Evolutionary conservation across 1,139 yeast genomes (phyloP).

Genomic region (Sugiyamaella pinicola): DNA sequence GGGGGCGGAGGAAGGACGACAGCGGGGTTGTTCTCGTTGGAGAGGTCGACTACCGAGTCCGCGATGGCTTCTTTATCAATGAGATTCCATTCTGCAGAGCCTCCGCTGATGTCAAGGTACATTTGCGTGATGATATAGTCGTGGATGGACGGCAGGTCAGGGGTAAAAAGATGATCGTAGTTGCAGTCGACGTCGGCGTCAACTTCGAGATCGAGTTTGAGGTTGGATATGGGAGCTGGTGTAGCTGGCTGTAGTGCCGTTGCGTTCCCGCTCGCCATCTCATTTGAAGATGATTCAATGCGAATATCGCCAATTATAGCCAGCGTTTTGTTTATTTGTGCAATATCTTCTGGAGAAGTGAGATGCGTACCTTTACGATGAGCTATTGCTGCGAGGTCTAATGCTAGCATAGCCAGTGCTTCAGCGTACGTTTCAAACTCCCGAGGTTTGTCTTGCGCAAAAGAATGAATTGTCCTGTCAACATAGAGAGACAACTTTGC

Average conservation of each 20-base stretch:
- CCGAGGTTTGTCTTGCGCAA: slow-evolving; percentile 33
- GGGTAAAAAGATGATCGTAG: slow-evolving; percentile 8
- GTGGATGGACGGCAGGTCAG: slow-evolving; percentile 29
- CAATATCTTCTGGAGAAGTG: slow-evolving; percentile 23
- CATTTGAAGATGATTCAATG: too few species aligned
- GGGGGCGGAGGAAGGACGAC: background rate
- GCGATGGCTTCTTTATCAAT: slow-evolving; percentile 33
- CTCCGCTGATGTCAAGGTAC: slow-evolving; percentile 41
- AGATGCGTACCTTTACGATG: slow-evolving; percentile 25
- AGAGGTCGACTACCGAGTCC: slow-evolving; percentile 19
- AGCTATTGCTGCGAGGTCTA: slow-evolving; percentile 37
- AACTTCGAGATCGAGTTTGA: background rate
- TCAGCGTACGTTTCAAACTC: slow-evolving; percentile 40
- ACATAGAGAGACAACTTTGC: slow-evolving; percentile 19
- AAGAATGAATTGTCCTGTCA: slow-evolving; percentile 23
- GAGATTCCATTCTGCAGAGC: slow-evolving; percentile 43
- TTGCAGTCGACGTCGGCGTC: background rate
- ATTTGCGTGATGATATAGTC: slow-evolving; percentile 40
- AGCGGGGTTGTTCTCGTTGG: slow-evolving; percentile 5
- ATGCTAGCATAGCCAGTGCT: slow-evolving; percentile 42
- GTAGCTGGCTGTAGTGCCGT: background rate
- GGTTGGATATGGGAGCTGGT: background rate
- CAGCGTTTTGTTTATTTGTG: slow-evolving; percentile 25
- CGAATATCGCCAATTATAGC: slow-evolving; percentile 21
- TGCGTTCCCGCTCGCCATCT: too few species aligned